A percentile compares a stretch with the other conserved stretches of the same genome.
Conservation (phyloP, 441 rosid genomes). For the Pelargonium myrrhifolium region DNA sequence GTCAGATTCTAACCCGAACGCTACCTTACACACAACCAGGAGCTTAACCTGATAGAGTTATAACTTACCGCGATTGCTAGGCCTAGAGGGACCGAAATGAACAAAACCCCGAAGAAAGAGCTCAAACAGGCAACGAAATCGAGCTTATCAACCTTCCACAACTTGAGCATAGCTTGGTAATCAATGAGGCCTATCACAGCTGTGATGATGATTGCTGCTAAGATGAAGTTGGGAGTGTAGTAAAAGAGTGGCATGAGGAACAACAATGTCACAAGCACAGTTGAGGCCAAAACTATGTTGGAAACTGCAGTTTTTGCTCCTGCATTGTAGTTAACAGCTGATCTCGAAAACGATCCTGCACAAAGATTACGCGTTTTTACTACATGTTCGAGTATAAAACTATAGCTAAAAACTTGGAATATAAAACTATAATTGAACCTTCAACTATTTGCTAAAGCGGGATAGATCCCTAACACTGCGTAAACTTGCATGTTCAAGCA, state of each 20-base stretch:
- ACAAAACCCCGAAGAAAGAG: conserved; percentile 90
- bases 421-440: no score
- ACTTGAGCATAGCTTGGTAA: conserved; percentile 47
- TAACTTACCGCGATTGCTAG: conserved; percentile 64
- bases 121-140: conserved; percentile 77
- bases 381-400: not conserved
- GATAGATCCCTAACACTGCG: no score
- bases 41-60: not conserved
- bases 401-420: no score
- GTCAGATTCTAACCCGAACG: not conserved
- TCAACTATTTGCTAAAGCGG: no score
- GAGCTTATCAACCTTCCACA: conserved; percentile 92
- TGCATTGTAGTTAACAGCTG: conserved; percentile 65
- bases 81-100: conserved; percentile 86
- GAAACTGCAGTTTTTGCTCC: conserved; percentile 87
- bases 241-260: conserved; percentile 92
- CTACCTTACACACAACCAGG: not conserved
- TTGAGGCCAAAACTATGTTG: conserved; percentile 69
- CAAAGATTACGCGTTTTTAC: not conserved
- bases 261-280: conserved; percentile 78
- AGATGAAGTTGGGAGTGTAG: conserved; percentile 79
- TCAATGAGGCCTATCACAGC: conserved; percentile 94
- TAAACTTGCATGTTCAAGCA: no score
- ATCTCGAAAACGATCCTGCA: conserved; percentile 1
- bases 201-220: conserved; percentile 80